Evolutionary conservation across 148 eudicot species (phyloP).

Genomic region (Rheum nobile): DNA sequence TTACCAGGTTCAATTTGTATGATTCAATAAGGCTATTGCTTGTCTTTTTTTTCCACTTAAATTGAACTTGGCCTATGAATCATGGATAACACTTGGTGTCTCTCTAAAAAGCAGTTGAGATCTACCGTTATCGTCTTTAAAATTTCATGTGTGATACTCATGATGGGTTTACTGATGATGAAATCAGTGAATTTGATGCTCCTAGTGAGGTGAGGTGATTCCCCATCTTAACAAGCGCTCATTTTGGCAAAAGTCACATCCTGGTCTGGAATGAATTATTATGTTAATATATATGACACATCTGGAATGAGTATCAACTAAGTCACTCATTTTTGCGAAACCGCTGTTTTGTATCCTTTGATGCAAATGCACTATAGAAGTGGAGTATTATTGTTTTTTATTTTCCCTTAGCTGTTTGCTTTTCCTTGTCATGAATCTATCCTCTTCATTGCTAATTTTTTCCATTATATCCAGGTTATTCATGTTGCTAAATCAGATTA

Average conservation of each 20-base stretch:
- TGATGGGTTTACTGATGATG: constrained; percentile 48
- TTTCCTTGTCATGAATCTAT: not conserved
- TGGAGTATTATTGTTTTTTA: not conserved
- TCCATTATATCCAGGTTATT: constrained; percentile 38
- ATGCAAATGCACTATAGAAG: not conserved
- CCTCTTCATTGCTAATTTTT: not conserved
- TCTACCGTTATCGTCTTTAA: constrained; percentile 76
- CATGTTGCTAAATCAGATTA: constrained; percentile 96
- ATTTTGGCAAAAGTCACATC: constrained; percentile 85
- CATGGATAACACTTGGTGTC: not conserved
- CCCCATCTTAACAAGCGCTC: constrained; percentile 83
- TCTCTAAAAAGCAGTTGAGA: constrained; percentile 41
- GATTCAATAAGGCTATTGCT: not conserved
- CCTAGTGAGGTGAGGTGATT: too few species aligned
- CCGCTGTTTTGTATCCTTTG: not conserved
- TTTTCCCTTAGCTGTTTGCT: not conserved
- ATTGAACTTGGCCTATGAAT: too few species aligned
- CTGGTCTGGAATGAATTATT: constrained; percentile 81
- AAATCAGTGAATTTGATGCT: constrained; percentile 69
- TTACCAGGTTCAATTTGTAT: constrained; percentile 47
- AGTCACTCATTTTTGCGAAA: not conserved
- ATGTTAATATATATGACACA: constrained; percentile 64
- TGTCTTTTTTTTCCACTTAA: not conserved
- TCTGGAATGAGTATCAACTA: constrained; percentile 72
- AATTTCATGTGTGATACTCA: constrained; percentile 37